Percentiles rank a stretch among this genome's conserved stretches.
Evolutionary conservation across 2,329 filamentous ascomycete genomes (phyloP).

Genomic region (Diplocarpon mali): DNA sequence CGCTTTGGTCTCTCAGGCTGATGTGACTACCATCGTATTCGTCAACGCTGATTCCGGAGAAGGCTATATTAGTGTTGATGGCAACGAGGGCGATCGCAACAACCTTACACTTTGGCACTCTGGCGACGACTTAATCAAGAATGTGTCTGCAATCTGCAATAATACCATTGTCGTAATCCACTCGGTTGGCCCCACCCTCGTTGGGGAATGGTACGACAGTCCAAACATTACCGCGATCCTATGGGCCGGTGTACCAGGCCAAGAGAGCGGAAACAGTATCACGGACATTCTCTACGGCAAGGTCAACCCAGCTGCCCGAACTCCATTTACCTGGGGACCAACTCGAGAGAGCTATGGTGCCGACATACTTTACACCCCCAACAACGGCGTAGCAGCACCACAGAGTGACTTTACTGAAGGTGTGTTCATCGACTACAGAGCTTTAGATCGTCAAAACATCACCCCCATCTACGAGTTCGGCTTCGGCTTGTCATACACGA

Average conservation of each 20-base stretch:
- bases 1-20: slow-evolving; percentile 47
- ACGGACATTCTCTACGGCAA: slow-evolving; percentile 75
- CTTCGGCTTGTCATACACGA: slow-evolving; percentile 70
- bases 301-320: slow-evolving; percentile 64
- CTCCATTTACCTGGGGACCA: slow-evolving; percentile 70
- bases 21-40: slow-evolving; percentile 71
- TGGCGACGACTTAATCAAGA: slow-evolving; percentile 71
- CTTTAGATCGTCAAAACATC: slow-evolving; percentile 54
- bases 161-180: slow-evolving; percentile 93
- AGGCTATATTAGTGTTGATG: slow-evolving; percentile 73
- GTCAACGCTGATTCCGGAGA: slow-evolving; percentile 82
- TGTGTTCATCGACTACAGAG: slow-evolving; percentile 70
- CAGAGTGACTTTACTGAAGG: slow-evolving; percentile 69
- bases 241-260: slow-evolving; percentile 71
- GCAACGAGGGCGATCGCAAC: slow-evolving; percentile 78
- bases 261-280: slow-evolving; percentile 72
- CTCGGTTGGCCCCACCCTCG: slow-evolving; percentile 66
- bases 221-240: slow-evolving; percentile 76
- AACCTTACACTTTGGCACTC: slow-evolving; percentile 85
- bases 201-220: slow-evolving; percentile 64
- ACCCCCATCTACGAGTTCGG: slow-evolving; percentile 74
- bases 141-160: slow-evolving; percentile 64
- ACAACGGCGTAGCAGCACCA: slow-evolving; percentile 54
- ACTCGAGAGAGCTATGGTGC: slow-evolving; percentile 39
- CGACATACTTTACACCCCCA: slow-evolving; percentile 39